Evolutionary conservation across 2,329 filamentous ascomycete species (phyloP).

Genomic region (Aspergillus bombycis): DNA sequence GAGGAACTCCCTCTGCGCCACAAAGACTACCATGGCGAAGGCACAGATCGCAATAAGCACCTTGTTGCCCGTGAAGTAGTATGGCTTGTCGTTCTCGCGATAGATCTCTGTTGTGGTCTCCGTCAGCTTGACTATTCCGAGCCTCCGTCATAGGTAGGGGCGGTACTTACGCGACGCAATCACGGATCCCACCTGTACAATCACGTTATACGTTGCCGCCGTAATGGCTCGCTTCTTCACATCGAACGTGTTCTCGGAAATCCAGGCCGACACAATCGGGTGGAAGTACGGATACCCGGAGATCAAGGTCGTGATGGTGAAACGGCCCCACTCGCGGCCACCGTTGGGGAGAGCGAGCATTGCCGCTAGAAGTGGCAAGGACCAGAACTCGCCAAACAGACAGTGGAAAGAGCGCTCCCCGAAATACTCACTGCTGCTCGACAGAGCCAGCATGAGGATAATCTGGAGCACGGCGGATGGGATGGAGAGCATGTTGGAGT

Average conservation of each 20-base stretch:
- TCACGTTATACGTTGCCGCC: constrained; percentile 38
- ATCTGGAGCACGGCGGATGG: constrained; percentile 48
- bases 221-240: constrained; percentile 35
- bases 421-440: constrained; percentile 55
- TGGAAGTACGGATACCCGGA: constrained; percentile 60
- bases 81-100: constrained; percentile 52
- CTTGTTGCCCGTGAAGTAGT: constrained; percentile 59
- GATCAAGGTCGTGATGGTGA: constrained; percentile 53
- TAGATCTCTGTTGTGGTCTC: constrained; percentile 49
- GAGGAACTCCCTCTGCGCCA: constrained; percentile 52
- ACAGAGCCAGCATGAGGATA: constrained; percentile 53
- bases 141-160: not conserved
- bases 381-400: constrained; percentile 56
- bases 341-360: constrained; percentile 49
- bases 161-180: constrained; percentile 31
- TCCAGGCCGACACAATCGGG: constrained; percentile 45
- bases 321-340: constrained; percentile 54
- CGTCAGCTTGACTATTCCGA: not conserved
- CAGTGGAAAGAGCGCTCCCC: constrained; percentile 57
- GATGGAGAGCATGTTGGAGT: constrained; percentile 36
- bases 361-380: constrained; percentile 54
- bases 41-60: constrained; percentile 57
- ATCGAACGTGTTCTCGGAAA: constrained; percentile 34
- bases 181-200: constrained; percentile 35
- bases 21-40: constrained; percentile 51